Base-by-base conservation (phyloP, 2,329 filamentous ascomycete genomes). In the Calonectria honghensis region DNA sequence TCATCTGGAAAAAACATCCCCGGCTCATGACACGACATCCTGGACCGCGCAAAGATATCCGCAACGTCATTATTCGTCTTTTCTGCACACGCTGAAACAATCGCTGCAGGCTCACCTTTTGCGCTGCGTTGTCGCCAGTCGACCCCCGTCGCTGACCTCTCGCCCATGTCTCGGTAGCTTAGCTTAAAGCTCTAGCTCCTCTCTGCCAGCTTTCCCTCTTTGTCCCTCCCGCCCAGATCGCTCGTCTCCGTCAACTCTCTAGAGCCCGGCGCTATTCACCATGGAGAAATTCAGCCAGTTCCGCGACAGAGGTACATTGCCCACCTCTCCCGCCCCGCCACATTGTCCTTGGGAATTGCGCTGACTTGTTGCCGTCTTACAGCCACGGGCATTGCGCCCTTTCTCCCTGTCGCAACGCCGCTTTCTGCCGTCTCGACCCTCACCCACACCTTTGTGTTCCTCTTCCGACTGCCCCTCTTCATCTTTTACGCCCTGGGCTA, bases 211-310 rank as follows among this genome's bases (percentile, higher is more conserved):
- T 61, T 39, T 57, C 57, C 68, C 67, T 75, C 64, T 72, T 74
- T 57, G 39, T 74, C 72, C 51, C 59, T 57, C 48, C 48, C 48
- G 45, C 29, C 64, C 32, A 63, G 50, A 45, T 64, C 69, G 59
- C 29, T 68, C n/a, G 59, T 69, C 35, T 68, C 67, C 52, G 16
- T n/a, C 51, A 50, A 72, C 52, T 27, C 29, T 24, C 41, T 37
- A 35, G 52, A 66, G 54, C 64, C 51, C 45, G 32, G 59, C 41
- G 29, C 31, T 11, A 45, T 20, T 39, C 74, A 80, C 52, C 41
- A 98, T 98, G 96, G 96, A 98, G 89, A 98, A 97, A 85, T 98
- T 95, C 85, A 96, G 95, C 72, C 95, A 98, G 84, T 98, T 95
- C 83, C 93, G 96, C 81, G 96, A 98, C 86, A 92, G 94, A 92